Evolutionary conservation across 768 basidiomycete genomes (phyloP).

Genomic region (Hypholoma fasciculare): DNA sequence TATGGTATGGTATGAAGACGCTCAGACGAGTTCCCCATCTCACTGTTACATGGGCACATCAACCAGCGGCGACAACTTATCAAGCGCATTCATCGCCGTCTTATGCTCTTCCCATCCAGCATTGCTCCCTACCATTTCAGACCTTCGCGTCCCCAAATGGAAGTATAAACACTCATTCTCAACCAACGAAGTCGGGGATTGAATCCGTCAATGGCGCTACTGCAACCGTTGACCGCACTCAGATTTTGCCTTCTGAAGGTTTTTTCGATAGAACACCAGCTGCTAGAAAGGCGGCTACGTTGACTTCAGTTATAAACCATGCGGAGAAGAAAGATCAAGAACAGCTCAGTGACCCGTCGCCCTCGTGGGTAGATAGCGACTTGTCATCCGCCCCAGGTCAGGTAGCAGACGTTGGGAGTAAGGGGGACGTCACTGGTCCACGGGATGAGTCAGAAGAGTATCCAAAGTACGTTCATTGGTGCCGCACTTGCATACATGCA

Average conservation of each 20-base stretch:
- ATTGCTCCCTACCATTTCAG: not conserved
- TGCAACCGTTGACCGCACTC: too few relatives aligned
- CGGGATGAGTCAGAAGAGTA: not conserved
- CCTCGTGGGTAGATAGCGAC: not conserved
- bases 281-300: not conserved
- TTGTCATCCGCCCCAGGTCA: not conserved
- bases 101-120: conserved; percentile 32
- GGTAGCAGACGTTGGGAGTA: not conserved
- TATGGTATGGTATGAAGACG: conserved; percentile 42
- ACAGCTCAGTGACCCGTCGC: not conserved
- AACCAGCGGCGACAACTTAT: conserved; percentile 31
- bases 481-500: not conserved
- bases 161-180: not conserved
- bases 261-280: not conserved
- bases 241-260: too few relatives aligned
- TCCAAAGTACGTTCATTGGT: not conserved
- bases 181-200: not conserved
- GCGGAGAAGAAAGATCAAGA: not conserved
- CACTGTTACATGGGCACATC: conserved; percentile 81
- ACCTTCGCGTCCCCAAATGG: not conserved
- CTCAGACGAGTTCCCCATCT: conserved; percentile 70
- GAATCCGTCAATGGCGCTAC: too few relatives aligned
- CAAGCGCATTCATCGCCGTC: conserved; percentile 15
- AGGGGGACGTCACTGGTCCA: not conserved
- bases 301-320: not conserved